Evolutionary conservation across 1,284 basidiomycete species (phyloP).

Genomic region (Omphalotus olearius): DNA sequence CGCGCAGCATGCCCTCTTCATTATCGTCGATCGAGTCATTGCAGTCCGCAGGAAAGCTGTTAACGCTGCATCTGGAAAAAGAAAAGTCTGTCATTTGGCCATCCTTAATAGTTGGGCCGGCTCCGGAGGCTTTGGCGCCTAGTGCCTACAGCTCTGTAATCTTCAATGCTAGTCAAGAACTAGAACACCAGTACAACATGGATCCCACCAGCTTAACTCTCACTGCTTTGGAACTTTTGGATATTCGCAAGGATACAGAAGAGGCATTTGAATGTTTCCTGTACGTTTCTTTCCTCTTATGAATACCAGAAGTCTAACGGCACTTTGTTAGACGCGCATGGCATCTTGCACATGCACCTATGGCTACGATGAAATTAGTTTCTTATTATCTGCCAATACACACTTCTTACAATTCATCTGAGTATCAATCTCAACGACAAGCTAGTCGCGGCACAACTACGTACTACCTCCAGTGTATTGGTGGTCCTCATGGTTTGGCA

Average conservation of each 20-base stretch:
- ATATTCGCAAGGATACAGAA: slow-evolving; percentile 67
- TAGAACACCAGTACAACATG: slow-evolving; percentile 70
- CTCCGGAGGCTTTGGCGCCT: slow-evolving; percentile 55
- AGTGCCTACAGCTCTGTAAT: slow-evolving; percentile 50
- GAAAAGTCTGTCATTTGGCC: slow-evolving; percentile 77
- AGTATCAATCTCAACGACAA: slow-evolving; percentile 24
- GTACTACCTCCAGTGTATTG: slow-evolving; percentile 63
- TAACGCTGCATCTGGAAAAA: slow-evolving; percentile 76
- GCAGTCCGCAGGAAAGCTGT: slow-evolving; percentile 53
- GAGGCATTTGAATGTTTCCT: slow-evolving; percentile 77
- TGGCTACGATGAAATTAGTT: slow-evolving; percentile 70
- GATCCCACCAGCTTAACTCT: slow-evolving; percentile 74
- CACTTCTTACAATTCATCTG: slow-evolving; percentile 29
- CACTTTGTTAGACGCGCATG: slow-evolving; percentile 58
- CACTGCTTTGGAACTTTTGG: slow-evolving; percentile 61
- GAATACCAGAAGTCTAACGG: neutral
- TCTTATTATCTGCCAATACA: slow-evolving; percentile 63
- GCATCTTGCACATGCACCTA: slow-evolving; percentile 69
- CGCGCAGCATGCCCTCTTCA: slow-evolving; percentile 56
- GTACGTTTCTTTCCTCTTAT: slow-evolving; percentile 37
- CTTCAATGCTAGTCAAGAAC: slow-evolving; percentile 44
- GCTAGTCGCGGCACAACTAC: slow-evolving; percentile 44
- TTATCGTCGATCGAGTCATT: slow-evolving; percentile 72
- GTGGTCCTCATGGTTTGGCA: slow-evolving; percentile 58
- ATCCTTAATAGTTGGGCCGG: slow-evolving; percentile 68